phyloP scores from a whole-genome alignment of 306 rosid genomes.

The Psophocarpus tetragonolobus region DNA sequence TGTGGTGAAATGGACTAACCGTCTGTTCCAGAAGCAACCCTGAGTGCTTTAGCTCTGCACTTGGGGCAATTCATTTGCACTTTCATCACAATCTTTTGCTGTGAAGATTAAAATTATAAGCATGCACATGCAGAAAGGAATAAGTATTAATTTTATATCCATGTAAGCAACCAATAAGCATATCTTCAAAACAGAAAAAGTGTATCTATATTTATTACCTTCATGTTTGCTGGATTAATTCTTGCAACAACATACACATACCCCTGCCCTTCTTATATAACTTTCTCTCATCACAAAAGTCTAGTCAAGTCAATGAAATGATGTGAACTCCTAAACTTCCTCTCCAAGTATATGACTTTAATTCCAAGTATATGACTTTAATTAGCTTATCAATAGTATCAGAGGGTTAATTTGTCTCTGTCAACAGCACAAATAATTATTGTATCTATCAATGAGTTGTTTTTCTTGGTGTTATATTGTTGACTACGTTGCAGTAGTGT shows the following conservation, averaged over 20 bases:
- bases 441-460: not conserved
- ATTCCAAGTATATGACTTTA: too few relatives aligned
- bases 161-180: not conserved
- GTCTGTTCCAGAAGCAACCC: slow-evolving; percentile 29
- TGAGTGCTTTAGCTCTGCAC: slow-evolving; percentile 43
- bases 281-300: not conserved
- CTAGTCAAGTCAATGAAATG: not conserved
- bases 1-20: slow-evolving; percentile 21
- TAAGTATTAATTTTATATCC: not conserved
- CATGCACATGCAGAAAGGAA: not conserved
- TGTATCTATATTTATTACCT: slow-evolving; percentile 2
- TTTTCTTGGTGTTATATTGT: not conserved
- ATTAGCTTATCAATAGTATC: too few relatives aligned
- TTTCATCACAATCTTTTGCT: slow-evolving; percentile 51
- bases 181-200: not conserved
- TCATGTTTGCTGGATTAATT: slow-evolving; percentile 21
- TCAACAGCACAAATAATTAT: too few relatives aligned
- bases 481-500: not conserved
- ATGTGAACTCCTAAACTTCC: not conserved
- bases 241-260: not conserved
- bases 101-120: slow-evolving; percentile 32
- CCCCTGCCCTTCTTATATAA: not conserved
- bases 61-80: slow-evolving; percentile 46
- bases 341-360: not conserved
- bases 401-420: too few relatives aligned